Base-by-base conservation (phyloP, 2,329 filamentous ascomycete species). In the Raffaelea ambrosiae region DNA sequence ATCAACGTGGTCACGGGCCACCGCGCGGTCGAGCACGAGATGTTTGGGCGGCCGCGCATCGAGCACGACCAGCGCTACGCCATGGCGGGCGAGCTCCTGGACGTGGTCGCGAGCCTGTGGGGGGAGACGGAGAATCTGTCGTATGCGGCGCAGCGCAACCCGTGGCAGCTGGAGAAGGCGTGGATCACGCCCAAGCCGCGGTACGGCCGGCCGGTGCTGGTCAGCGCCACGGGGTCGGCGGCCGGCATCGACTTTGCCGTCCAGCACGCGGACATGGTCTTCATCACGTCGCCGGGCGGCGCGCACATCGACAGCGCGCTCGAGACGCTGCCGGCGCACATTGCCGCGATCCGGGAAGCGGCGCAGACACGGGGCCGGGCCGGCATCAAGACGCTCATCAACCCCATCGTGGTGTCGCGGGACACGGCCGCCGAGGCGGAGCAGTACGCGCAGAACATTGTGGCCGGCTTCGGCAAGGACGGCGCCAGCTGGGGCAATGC, bases 1-100 rank as follows among this genome's bases (percentile, higher is more conserved):
- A 56, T 58, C 42, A 58, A 58, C 35, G 55, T 58, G 38, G 56
- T 58, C 13, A 58, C 56, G 13, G 56, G 56, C 10, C 54, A 58
- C 44, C 52, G 54, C 7, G 48, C 55, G 8, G 46, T 56, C 26
- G 55, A 55, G 42, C 54, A 58, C 44, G 51, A 56, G 43, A 57
- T 57, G 54, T 58, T 58, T 43, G 55, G 55, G 19, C 50, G 54
- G 51, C 50, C 54, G 29, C 53, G 51, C n/a, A 58, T 58, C 41
- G 55, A 57, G 47, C 55, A 58, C 36, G 55, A 58, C 38, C 55
- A 58, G 40, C 50, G 54, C 5, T 58, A 58, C 41, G 54, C 49
- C 13, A 58, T 58, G 55, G 50, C 55, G 3, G 53, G 46, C 1
- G 55, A 58, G 44, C 48, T 58, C 1, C 55, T 58, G 38, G 51